Conservation (phyloP, 139 green algal genomes). For the Tetradesmus lagerheimii region DNA sequence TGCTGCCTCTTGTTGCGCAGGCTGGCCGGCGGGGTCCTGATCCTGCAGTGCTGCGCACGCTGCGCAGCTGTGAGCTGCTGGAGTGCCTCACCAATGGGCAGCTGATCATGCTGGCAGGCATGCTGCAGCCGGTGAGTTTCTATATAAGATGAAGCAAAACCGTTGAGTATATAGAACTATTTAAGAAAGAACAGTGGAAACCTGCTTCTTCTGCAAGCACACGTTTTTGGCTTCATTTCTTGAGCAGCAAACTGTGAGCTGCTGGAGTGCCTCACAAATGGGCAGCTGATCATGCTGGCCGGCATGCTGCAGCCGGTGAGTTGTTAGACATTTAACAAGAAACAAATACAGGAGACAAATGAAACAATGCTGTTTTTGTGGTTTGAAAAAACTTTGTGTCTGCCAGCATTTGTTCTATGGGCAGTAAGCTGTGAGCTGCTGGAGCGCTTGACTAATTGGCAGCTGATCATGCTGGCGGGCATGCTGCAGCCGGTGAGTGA, state of each 20-base stretch:
- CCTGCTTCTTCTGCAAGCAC: too few relatives aligned
- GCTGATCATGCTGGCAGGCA: slow-evolving; percentile 51
- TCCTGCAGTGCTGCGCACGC: slow-evolving; percentile 51
- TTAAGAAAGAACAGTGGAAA: too few relatives aligned
- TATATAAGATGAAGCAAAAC: background rate
- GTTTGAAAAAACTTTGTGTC: too few relatives aligned
- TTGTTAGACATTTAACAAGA: background rate
- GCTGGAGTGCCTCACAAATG: slow-evolving; percentile 54
- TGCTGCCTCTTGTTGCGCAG: background rate
- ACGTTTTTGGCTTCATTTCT: too few relatives aligned
- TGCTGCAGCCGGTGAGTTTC: slow-evolving; percentile 46
- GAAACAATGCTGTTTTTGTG: too few relatives aligned
- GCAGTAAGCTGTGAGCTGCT: background rate
- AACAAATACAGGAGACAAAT: too few relatives aligned
- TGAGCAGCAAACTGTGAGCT: too few relatives aligned
- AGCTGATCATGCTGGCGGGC: background rate
- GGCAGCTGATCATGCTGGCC: slow-evolving; percentile 52
- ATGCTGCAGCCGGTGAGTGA: background rate
- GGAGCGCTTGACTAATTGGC: background rate
- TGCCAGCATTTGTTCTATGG: too few relatives aligned
- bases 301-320: slow-evolving; percentile 50
- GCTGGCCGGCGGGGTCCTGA: background rate
- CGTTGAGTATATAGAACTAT: too few relatives aligned
- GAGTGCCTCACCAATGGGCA: slow-evolving; percentile 54
- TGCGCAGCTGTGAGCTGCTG: slow-evolving; percentile 75